phyloP scores from a whole-genome alignment of 202 grass and related monocot species.

The Saccharum hybrid region DNA sequence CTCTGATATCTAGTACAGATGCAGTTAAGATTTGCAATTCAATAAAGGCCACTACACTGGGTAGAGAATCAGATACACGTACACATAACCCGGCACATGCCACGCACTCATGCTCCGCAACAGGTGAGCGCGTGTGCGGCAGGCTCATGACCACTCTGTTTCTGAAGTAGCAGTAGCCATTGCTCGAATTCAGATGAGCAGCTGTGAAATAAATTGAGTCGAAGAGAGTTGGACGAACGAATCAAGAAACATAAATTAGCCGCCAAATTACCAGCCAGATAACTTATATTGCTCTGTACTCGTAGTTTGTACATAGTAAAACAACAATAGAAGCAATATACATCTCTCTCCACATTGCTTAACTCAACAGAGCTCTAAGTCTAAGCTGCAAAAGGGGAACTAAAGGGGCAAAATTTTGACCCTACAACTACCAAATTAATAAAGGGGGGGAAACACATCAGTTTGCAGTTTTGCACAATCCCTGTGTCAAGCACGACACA shows the following conservation, averaged over 20 bases:
- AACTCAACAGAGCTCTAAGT: constrained; percentile 30
- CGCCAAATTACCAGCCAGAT: neutral
- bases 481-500: constrained; percentile 8
- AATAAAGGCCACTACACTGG: neutral
- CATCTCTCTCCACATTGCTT: constrained; percentile 13
- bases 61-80: neutral
- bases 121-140: neutral
- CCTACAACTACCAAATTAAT: neutral
- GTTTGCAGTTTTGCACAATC: constrained; percentile 3
- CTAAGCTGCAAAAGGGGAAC: neutral
- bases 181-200: neutral
- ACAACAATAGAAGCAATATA: neutral
- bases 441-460: neutral
- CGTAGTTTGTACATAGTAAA: neutral
- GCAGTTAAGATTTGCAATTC: neutral
- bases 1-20: constrained; percentile 18
- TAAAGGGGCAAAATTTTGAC: neutral
- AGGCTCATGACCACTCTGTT: neutral
- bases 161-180: neutral
- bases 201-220: neutral
- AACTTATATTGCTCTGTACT: neutral
- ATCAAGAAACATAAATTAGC: neutral
- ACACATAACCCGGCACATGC: neutral
- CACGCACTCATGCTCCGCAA: neutral
- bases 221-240: neutral